A percentile compares a stretch with the other conserved stretches of the same genome.
phyloP scores from a whole-genome alignment of 208 protist genomes.

The Crithidia fasciculata region DNA sequence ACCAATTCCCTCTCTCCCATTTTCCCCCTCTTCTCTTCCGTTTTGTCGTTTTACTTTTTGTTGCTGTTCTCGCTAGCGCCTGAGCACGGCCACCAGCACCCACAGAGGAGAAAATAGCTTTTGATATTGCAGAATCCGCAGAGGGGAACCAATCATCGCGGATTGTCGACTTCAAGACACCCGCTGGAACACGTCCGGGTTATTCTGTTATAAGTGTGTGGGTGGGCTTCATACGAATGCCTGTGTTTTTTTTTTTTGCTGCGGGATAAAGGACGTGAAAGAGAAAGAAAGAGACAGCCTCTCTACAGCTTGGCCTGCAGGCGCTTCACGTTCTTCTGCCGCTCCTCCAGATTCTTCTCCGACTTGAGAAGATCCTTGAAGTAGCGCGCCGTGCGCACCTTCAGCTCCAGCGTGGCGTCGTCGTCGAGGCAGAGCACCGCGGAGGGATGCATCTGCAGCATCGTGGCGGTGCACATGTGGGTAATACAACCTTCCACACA shows the following conservation, averaged over 20 bases:
- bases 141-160: too few relatives aligned
- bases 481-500: slow-evolving; percentile 92
- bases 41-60: not conserved
- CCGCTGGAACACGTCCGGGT: too few relatives aligned
- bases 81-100: too few relatives aligned
- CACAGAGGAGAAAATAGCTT: too few relatives aligned
- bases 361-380: slow-evolving; percentile 87
- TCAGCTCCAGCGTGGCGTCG: slow-evolving; percentile 90
- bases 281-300: slow-evolving; percentile 10
- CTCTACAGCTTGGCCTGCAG: slow-evolving; percentile 40
- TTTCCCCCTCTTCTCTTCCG: not conserved
- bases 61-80: not conserved
- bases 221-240: too few relatives aligned
- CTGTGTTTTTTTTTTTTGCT: not conserved
- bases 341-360: slow-evolving; percentile 64
- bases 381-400: slow-evolving; percentile 95
- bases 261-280: not conserved
- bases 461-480: slow-evolving; percentile 94
- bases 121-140: too few relatives aligned
- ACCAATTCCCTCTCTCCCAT: too few relatives aligned
- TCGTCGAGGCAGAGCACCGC: slow-evolving; percentile 94
- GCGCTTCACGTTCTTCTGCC: slow-evolving; percentile 51
- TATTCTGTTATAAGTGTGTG: too few relatives aligned
- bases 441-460: slow-evolving; percentile 87
- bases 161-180: too few relatives aligned